Evolutionary conservation across 2,329 filamentous ascomycete genomes (phyloP).

Genomic region (Neophaeococcomyces aloes): DNA sequence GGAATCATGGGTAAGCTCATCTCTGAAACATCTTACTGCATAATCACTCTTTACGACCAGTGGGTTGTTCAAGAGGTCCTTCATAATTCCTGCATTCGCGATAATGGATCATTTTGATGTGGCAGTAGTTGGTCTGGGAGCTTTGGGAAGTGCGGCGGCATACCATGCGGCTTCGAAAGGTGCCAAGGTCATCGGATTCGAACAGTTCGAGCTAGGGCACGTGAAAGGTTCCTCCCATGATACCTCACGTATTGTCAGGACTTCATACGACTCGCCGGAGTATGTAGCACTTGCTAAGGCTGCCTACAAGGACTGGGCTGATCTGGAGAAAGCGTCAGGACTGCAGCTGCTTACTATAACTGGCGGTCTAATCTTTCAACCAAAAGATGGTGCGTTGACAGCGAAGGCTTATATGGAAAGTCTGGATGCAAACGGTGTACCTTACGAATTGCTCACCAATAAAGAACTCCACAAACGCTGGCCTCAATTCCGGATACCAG

Average conservation of each 20-base stretch:
- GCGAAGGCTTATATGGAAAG: slow-evolving; percentile 16
- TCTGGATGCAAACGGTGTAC: slow-evolving; percentile 16
- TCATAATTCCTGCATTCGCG: too few relatives aligned
- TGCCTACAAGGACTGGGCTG: slow-evolving; percentile 25
- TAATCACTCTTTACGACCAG: too few relatives aligned
- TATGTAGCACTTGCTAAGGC: slow-evolving; percentile 36
- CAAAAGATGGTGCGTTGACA: slow-evolving; percentile 12
- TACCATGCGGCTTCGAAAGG: slow-evolving; percentile 23
- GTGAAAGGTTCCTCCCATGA: slow-evolving; percentile 25
- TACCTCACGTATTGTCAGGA: slow-evolving; percentile 25
- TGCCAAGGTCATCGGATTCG: slow-evolving; percentile 23
- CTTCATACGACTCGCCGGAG: slow-evolving; percentile 22
- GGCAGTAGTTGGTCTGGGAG: slow-evolving; percentile 24
- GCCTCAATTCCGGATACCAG: slow-evolving; percentile 22
- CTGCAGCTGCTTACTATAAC: slow-evolving; percentile 22
- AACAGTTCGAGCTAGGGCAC: slow-evolving; percentile 25
- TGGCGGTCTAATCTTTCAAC: slow-evolving; percentile 22
- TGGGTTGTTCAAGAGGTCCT: too few relatives aligned
- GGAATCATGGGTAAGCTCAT: too few relatives aligned
- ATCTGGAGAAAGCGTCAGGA: slow-evolving; percentile 19
- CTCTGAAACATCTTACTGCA: too few relatives aligned
- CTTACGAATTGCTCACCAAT: slow-evolving; percentile 22
- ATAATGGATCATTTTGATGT: slow-evolving; percentile 24
- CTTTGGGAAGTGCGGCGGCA: slow-evolving; percentile 23
- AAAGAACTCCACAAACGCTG: slow-evolving; percentile 21